Base-by-base conservation (phyloP, 1,139 yeast genomes). In the Pichia terricola region DNA sequence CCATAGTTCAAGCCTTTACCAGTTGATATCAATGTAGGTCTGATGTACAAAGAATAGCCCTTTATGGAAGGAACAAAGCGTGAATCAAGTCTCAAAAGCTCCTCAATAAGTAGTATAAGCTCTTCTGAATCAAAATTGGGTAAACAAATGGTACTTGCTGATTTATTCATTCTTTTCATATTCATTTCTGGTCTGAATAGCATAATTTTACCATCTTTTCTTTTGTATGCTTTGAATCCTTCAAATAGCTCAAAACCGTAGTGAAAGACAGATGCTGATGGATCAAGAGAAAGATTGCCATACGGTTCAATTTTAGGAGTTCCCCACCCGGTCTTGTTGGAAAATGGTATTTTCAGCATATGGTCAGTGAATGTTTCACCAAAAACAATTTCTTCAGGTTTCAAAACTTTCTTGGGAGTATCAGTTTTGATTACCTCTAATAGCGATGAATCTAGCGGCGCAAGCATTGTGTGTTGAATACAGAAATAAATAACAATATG, bases 21-120 rank as follows among this genome's bases (percentile, higher is more conserved):
- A 48, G 96, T 89, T 57, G 96, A 96, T 56, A 91, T 89, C 70
- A 89, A 65, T 36, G 96, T 86, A 45, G 98, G 98, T 64, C 98
- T 80, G 55, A 91, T 72, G 67, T 91, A 91, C 57, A 91, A 72
- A 28, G 97, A 85, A 70, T 83, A 88, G 43, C 97, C 97, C 53
- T 75, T 73, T 47, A 86, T 84, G 48, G 75, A 66, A 44, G 98
- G 98, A 50, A 91, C 81, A 65, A 87, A 77, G 51, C 75, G 72
- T 57, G 77, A 69, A 61, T 91, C 98, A 41, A 81, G 54, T 53
- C 77, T 70, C 55, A 87, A 79, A 57, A 85, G 74, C 66, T 85
- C 76, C 49, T 81, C 82, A 53, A 91, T 76, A 55, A 81, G 72
- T 64, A 83, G 78, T 62, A 78, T 69, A 57, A 87, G 73, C 63